Evolutionary conservation across 805 yeast genomes (phyloP), one percentile per base, ranked within the genome.

Genomic region (Lipomyces orientalis): DNA sequence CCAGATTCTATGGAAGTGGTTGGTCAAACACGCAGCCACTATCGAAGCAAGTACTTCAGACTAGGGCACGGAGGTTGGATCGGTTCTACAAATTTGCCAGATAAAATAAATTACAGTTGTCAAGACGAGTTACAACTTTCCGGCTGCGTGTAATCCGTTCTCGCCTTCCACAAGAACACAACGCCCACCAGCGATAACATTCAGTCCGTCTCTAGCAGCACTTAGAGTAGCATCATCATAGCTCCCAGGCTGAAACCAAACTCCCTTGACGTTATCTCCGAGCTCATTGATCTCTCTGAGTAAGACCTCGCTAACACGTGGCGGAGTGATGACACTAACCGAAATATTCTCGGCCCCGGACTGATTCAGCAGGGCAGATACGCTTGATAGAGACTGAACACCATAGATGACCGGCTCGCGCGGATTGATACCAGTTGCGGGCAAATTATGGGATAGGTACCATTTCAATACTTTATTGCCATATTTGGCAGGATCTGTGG

Each of bases 231-330:
- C 82, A 1, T 75, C 74, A 73, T 89, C 87, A 71, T 85, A 90
- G 29, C 92, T 85, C 0, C 96, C 97, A 0, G 97, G 97, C 75
- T 91, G 97, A 71, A 90, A 87, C 97, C 97, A 91, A 16, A 90
- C 79, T 0, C 88, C 87, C 72, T 84, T 84, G 16, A 89, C 78
- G 0, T 78, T 64, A 1, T 71, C 65, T 9, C 75, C 74, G 5
- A 74, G 62, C 16, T 74, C 61, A 37, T 77, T 73, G 65, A 85
- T 77, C 16, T 81, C 81, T 10, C 81, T 76, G 49, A 88, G 74
- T 0, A 82, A 75, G 6, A 81, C 76, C 19, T 83, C 79, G 1
- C 92, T 85, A 3, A 88, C 83, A 0, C 75, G 74, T 0, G 97
- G 95, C 1, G 96, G 93, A 0, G 97, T 90, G 62, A 91, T 86